These are phyloP conservation scores for Papiliotrema fonsecae DNA, from an alignment of 1,284 basidiomycete species.

Conservation along the genomic window DNA sequence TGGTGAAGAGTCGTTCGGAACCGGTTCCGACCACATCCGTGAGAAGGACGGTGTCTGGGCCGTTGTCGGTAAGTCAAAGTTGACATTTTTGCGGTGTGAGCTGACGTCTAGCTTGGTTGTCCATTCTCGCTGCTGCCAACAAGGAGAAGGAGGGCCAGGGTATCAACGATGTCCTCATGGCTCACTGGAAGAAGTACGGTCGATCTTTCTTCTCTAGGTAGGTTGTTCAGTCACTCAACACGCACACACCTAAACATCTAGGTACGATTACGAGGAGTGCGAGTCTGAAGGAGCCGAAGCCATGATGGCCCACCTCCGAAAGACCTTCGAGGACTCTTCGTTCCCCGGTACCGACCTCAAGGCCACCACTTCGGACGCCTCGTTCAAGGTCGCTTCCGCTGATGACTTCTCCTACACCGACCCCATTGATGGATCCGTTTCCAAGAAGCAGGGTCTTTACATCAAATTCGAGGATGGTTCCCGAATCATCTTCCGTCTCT, in stretches of 20 bases:
- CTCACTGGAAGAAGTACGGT: constrained; percentile 88
- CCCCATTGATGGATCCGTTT: constrained; percentile 90
- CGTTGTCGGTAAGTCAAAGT: constrained; percentile 64
- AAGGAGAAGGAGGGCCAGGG: constrained; percentile 69
- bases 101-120: constrained; percentile 74
- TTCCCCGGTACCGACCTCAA: constrained; percentile 64
- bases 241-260: constrained; percentile 14
- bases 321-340: constrained; percentile 61
- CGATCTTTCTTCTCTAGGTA: constrained; percentile 92
- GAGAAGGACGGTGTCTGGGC: constrained; percentile 99
- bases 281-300: constrained; percentile 82
- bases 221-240: constrained; percentile 7
- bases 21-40: constrained; percentile 98
- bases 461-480: constrained; percentile 87
- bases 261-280: constrained; percentile 98
- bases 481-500: constrained; percentile 90
- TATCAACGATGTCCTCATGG: constrained; percentile 81
- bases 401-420: constrained; percentile 95
- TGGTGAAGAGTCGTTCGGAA: constrained; percentile 97
- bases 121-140: constrained; percentile 92
- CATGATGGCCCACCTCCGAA: constrained; percentile 74
- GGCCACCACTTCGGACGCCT: constrained; percentile 61
- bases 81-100: neutral
- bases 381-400: constrained; percentile 72
- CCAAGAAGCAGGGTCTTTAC: constrained; percentile 93